Evolutionary conservation across 2,329 filamentous ascomycete species (phyloP).

Genomic region (Pseudonectria foliicola): DNA sequence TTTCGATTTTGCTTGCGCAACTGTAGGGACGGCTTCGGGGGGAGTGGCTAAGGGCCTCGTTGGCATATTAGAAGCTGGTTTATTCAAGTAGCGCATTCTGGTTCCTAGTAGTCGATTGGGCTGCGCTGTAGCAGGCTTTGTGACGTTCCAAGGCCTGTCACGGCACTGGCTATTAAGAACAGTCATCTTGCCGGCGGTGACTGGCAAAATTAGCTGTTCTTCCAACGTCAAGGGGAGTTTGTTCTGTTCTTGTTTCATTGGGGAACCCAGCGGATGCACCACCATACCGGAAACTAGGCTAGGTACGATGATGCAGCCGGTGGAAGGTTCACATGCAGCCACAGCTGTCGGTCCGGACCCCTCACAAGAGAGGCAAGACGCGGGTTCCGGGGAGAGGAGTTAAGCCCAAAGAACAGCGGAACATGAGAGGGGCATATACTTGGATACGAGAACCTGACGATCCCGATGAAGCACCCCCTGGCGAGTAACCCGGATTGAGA

Average conservation of each 20-base stretch:
- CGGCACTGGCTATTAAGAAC: constrained; percentile 4
- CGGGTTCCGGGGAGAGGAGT: constrained; percentile 1
- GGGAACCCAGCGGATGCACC: constrained; percentile 18
- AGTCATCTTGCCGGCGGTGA: constrained; percentile 3
- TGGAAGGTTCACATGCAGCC: constrained; percentile 8
- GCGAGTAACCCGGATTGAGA: constrained; percentile 1
- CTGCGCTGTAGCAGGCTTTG: background rate
- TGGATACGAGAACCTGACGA: background rate
- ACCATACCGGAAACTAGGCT: constrained; percentile 15
- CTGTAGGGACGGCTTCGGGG: background rate
- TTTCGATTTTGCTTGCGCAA: constrained; percentile 42
- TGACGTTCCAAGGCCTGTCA: constrained; percentile 4
- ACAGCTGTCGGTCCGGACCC: constrained; percentile 7
- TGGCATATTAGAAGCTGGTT: background rate
- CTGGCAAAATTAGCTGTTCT: constrained; percentile 6
- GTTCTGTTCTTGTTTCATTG: constrained; percentile 11
- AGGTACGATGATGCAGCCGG: constrained; percentile 15
- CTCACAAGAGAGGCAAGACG: constrained; percentile 8
- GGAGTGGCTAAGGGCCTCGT: background rate
- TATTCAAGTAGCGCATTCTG: background rate
- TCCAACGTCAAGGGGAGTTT: constrained; percentile 8
- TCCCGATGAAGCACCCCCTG: background rate
- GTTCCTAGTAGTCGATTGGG: no score
- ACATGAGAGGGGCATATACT: background rate
- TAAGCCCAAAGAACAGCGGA: background rate